Evolutionary conservation across 306 rosid species (phyloP), one percentile per base, ranked within the genome.

Genomic region (Carpinus fangiana): DNA sequence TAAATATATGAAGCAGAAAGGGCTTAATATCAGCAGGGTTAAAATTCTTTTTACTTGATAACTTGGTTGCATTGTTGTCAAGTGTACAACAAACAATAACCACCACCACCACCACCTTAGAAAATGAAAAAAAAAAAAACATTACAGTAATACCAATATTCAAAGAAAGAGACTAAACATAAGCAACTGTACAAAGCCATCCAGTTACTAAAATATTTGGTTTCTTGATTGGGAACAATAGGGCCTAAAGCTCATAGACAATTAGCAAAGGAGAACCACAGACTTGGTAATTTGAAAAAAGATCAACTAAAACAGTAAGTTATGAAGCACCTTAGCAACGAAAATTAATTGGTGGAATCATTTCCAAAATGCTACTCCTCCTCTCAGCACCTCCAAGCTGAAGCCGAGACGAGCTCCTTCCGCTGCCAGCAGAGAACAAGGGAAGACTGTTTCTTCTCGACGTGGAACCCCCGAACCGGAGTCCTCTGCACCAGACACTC

Each of bases 401-500:
- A 91, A 86, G 81, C 88, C 0, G 91, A 89, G 71, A 91, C 66
- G 23, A 92, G 94, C 54, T 94, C 96, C 81, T 89, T 94, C 68
- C 90, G 82, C 80, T 90, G 97, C 97, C 95, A 92, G 82, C 84
- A 90, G 2, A 94, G 87, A 82, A 86, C 93, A 60, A 92, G 92
- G 5, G 97, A 89, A 41, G 93, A 83, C 69, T 88, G 95, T 72
- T 80, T 80, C 88, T 87, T 95, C 88, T 91, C 97, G 2, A 92
- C 83, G 21, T 92, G 91, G 72, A 91, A 95, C 46, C 98, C 98
- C 76, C 87, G 84, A 23, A 83, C 90, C 0, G 90, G 93, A 79
- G 83, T 86, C 88, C 97, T 81, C 79, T 94, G 97, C 64, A 92
- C 92, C 81, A 92, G 68, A 77, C 94, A 94, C 83, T 94, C 98